Evolutionary conservation across 768 basidiomycete genomes (phyloP).

Genomic region (Leucocoprinus leucothites): DNA sequence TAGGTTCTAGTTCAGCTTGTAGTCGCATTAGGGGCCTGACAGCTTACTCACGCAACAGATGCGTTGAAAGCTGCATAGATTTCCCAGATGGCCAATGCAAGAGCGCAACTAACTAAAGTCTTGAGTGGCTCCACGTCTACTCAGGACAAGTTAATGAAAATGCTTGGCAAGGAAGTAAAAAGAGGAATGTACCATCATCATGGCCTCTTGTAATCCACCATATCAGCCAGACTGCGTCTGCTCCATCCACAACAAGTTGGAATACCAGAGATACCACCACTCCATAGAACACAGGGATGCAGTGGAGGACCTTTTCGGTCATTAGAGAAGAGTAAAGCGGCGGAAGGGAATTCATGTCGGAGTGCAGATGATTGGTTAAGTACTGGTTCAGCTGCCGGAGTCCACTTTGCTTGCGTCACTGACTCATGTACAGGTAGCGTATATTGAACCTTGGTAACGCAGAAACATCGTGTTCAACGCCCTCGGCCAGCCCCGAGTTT

Average conservation of each 20-base stretch:
- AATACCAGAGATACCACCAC: background rate
- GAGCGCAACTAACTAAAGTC: background rate
- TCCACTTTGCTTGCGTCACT: background rate
- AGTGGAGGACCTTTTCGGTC: constrained; percentile 1
- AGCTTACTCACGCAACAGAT: background rate
- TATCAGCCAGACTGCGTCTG: background rate
- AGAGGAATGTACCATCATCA: background rate
- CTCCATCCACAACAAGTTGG: constrained; percentile 2
- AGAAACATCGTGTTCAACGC: background rate
- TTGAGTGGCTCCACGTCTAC: background rate
- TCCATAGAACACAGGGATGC: constrained; percentile 3
- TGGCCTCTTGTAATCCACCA: constrained; percentile 4
- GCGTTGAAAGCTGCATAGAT: constrained; percentile 6
- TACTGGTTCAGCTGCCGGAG: background rate
- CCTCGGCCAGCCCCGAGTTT: background rate
- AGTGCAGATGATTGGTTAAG: background rate
- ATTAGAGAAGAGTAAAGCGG: background rate
- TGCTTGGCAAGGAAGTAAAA: background rate
- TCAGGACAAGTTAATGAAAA: background rate
- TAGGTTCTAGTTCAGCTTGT: background rate
- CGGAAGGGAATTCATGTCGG: background rate
- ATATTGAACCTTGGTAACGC: background rate
- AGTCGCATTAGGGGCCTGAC: background rate
- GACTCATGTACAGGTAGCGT: too few species aligned
- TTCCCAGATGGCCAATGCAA: constrained; percentile 8